phyloP scores from a whole-genome alignment of 345 rosid species.

The Euclidium syriacum region DNA sequence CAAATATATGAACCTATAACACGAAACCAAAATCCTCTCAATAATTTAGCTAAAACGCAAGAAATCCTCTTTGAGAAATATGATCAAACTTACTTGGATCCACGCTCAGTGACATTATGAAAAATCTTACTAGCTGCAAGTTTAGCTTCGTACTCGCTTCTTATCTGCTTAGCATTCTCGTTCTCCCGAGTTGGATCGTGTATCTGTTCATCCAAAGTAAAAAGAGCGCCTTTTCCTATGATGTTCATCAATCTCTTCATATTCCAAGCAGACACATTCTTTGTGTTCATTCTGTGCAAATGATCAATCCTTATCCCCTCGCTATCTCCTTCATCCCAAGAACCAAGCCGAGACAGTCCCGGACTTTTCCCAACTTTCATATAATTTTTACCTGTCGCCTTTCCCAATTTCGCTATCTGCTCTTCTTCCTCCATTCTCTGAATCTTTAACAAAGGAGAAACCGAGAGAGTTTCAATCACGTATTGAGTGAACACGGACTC shows the following conservation, averaged over 20 bases:
- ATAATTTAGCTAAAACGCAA: constrained; percentile 4
- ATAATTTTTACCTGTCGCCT: constrained; percentile 31
- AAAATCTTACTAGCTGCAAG: constrained; percentile 39
- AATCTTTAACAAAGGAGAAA: constrained; percentile 54
- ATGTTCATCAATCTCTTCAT: constrained; percentile 59
- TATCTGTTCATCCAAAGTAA: constrained; percentile 50
- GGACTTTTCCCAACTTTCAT: constrained; percentile 29
- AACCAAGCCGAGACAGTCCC: constrained; percentile 27
- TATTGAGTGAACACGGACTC: constrained; percentile 60
- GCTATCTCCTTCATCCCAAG: constrained; percentile 23
- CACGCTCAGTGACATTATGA: constrained; percentile 45
- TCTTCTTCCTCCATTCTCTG: constrained; percentile 39
- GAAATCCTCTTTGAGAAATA: background rate
- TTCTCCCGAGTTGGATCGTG: constrained; percentile 32
- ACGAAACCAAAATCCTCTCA: constrained; percentile 18
- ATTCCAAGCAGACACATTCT: constrained; percentile 71
- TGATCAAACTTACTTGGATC: constrained; percentile 26
- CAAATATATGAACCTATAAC: constrained; percentile 53
- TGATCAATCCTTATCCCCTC: constrained; percentile 46
- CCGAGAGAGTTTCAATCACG: constrained; percentile 57
- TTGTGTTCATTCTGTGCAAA: constrained; percentile 46
- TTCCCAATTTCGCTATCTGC: constrained; percentile 43
- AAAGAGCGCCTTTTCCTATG: constrained; percentile 47
- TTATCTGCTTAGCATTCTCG: constrained; percentile 43
- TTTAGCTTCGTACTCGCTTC: constrained; percentile 51